Conservation (phyloP, 176 grass and related monocot genomes). For the Oryza brachyantha region DNA sequence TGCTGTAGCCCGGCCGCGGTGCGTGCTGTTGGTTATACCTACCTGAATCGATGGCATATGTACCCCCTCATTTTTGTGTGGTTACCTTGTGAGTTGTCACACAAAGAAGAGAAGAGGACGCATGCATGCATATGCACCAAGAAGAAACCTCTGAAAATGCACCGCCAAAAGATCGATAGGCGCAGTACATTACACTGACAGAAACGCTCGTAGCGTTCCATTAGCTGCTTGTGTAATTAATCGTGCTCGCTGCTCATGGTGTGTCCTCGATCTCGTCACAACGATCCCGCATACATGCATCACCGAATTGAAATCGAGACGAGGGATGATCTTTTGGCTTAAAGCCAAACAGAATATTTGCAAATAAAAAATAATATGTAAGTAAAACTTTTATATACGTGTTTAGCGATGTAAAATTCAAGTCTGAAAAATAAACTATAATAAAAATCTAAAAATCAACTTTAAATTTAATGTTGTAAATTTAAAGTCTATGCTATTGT, state of each 20-base stretch:
- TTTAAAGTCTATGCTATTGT: too few species aligned
- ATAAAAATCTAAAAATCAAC: too few species aligned
- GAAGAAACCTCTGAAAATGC: not conserved
- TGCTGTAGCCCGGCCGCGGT: not conserved
- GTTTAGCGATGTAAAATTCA: too few species aligned
- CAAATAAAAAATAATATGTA: too few species aligned
- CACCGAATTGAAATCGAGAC: too few species aligned
- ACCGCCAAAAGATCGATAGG: not conserved
- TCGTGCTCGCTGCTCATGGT: slow-evolving; percentile 1
- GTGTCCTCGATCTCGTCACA: not conserved
- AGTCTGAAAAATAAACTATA: too few species aligned
- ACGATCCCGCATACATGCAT: not conserved
- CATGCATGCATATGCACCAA: too few species aligned
- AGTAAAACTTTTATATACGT: too few species aligned
- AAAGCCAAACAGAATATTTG: too few species aligned
- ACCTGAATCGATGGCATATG: not conserved
- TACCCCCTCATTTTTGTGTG: not conserved
- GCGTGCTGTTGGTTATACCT: slow-evolving; percentile 8
- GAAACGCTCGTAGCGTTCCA: not conserved
- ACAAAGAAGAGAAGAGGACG: not conserved
- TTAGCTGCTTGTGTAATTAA: not conserved
- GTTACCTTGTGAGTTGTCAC: not conserved
- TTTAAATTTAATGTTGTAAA: too few species aligned
- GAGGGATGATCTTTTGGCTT: too few species aligned
- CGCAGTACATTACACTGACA: not conserved